A percentile compares a stretch with the other conserved stretches of the same genome.
Evolutionary conservation across 2,329 filamentous ascomycete species (phyloP).

Genomic region (Chaetoscypha palmicola): DNA sequence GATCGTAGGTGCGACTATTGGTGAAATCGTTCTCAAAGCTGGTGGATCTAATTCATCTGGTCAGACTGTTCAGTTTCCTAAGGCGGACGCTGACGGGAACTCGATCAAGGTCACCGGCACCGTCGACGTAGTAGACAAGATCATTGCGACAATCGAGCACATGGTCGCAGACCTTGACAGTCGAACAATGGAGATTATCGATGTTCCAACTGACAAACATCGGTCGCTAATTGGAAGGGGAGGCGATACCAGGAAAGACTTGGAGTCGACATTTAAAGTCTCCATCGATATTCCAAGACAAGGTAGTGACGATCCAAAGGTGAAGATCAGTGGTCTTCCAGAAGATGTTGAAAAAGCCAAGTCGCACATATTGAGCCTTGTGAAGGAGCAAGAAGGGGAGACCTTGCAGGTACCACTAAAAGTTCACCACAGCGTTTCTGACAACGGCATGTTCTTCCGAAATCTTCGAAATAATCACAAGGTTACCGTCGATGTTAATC

Average conservation of each 20-base stretch:
- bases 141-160: constrained; percentile 71
- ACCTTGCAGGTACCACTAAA: constrained; percentile 76
- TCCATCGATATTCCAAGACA: constrained; percentile 87
- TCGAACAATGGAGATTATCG: constrained; percentile 69
- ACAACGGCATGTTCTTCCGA: constrained; percentile 91
- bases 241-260: constrained; percentile 75
- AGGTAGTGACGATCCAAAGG: constrained; percentile 72
- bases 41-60: constrained; percentile 82
- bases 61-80: constrained; percentile 90
- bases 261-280: constrained; percentile 82
- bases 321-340: constrained; percentile 78
- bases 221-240: constrained; percentile 84
- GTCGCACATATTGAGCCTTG: constrained; percentile 68
- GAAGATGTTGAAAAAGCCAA: constrained; percentile 79
- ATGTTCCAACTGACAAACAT: constrained; percentile 86
- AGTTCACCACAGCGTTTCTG: constrained; percentile 76
- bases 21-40: constrained; percentile 77
- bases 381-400: constrained; percentile 84
- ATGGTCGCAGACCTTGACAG: constrained; percentile 79
- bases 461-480: constrained; percentile 77
- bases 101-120: constrained; percentile 85
- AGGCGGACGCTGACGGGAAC: constrained; percentile 74
- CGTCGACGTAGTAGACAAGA: constrained; percentile 78
- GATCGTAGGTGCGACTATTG: constrained; percentile 68
- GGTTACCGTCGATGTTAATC: constrained; percentile 87